These are phyloP conservation scores for Leccinum uliginosum DNA, from an alignment of 768 basidiomycete genomes.

Conservation along the genomic window DNA sequence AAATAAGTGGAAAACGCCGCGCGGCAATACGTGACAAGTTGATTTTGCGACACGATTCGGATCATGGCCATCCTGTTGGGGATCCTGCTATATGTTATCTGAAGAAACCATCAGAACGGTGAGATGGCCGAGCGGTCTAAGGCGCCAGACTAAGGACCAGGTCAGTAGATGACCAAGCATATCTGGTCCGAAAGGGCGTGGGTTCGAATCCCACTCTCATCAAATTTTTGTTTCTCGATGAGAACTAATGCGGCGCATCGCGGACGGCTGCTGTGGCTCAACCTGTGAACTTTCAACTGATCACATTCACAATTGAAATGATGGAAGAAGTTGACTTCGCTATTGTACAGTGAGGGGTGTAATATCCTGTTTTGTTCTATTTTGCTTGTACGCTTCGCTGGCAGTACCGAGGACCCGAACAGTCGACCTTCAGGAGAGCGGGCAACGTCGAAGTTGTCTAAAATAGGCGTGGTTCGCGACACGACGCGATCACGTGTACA, in stretches of 20 bases:
- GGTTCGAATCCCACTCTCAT: conserved; percentile 40
- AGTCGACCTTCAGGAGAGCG: background rate
- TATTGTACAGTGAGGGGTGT: too few species aligned
- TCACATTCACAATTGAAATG: background rate
- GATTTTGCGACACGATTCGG: background rate
- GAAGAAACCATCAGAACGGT: background rate
- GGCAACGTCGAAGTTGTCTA: background rate
- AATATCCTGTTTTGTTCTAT: background rate
- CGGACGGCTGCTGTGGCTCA: background rate
- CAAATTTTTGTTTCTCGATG: conserved; percentile 1
- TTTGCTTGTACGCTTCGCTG: background rate
- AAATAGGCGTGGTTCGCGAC: conserved; percentile 1
- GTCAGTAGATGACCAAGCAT: conserved; percentile 27
- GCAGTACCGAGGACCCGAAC: conserved; percentile 1
- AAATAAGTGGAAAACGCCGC: background rate
- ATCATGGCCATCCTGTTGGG: too few species aligned
- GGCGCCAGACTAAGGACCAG: conserved; percentile 56
- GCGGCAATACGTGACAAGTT: too few species aligned
- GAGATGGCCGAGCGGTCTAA: conserved; percentile 61
- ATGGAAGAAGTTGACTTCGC: background rate
- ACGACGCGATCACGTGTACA: conserved; percentile 30
- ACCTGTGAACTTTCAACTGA: background rate
- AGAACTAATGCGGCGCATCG: background rate
- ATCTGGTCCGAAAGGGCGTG: conserved; percentile 40
- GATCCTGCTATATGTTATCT: background rate